Base-by-base conservation (phyloP, 164 flowering plant species). In the Platanus orientalis region DNA sequence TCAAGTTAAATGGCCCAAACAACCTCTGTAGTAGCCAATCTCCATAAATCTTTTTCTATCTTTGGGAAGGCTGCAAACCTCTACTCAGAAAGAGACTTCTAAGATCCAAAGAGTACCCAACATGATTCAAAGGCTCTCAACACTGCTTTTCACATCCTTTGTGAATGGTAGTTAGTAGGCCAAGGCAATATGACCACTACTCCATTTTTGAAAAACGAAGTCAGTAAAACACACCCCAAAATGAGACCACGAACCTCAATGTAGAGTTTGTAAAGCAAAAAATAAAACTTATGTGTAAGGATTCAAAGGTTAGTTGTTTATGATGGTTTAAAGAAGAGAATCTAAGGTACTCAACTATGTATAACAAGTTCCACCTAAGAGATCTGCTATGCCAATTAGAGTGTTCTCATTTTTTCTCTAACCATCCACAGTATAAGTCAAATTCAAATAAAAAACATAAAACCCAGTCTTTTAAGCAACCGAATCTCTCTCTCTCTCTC, bases 111-210 rank as follows among this genome's bases (percentile, higher is more conserved):
- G n/a, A n/a, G n/a, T n/a, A n/a, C n/a, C n/a, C n/a, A n/a, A n/a
- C n/a, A n/a, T n/a, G n/a, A n/a, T n/a, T n/a, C n/a, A n/a, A n/a
- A n/a, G n/a, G n/a, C n/a, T n/a, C n/a, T n/a, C n/a, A n/a, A n/a
- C n/a, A n/a, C n/a, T n/a, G n/a, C n/a, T n/a, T n/a, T 30, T 42
- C 3, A 19, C 29, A 6, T 55, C 70, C 28, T 65, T 64, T 36
- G 50, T 55, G 40, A 70, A 76, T 23, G 76, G 72, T 62, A 76
- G 64, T 58, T 67, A 65, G 57, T 70, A 67, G 26, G 72, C 79
- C 65, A 76, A 47, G 12, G 79, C 72, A 45, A 76, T 64, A 49
- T 76, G 79, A 59, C 73, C 79, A 42, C 79, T 76, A 20, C 79
- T 76, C 79, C 76, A 76, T 76, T 76, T 76, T 76, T 76, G 75